Conservation (phyloP, 2,329 filamentous ascomycete genomes). For the Paraconiothyrium sp. region DNA sequence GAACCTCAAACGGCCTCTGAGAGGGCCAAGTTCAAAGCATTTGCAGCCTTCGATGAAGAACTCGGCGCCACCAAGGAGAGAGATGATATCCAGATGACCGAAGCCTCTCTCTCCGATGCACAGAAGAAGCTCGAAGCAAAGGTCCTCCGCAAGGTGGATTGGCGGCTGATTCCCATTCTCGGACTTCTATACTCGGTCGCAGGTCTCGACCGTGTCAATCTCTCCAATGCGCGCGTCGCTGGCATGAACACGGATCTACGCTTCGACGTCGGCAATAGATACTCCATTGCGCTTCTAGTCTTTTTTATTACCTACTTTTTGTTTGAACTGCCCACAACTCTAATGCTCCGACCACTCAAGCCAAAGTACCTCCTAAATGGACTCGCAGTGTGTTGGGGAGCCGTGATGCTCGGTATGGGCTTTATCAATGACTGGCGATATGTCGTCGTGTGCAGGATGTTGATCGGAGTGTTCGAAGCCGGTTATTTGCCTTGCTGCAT, state of each 20-base stretch:
- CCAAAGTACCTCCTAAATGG: slow-evolving; percentile 27
- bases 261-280: slow-evolving; percentile 55
- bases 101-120: slow-evolving; percentile 18
- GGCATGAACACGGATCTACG: slow-evolving; percentile 58
- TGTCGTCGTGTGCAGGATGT: slow-evolving; percentile 43
- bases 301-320: slow-evolving; percentile 64
- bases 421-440: slow-evolving; percentile 43
- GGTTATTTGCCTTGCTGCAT: slow-evolving; percentile 47
- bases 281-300: slow-evolving; percentile 59
- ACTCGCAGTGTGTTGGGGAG: slow-evolving; percentile 32
- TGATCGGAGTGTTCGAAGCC: slow-evolving; percentile 39
- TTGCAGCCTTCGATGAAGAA: slow-evolving; percentile 21
- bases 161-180: slow-evolving; percentile 52
- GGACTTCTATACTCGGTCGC: slow-evolving; percentile 52
- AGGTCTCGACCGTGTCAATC: slow-evolving; percentile 52
- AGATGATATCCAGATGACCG: not conserved
- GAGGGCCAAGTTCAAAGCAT: slow-evolving; percentile 7
- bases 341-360: slow-evolving; percentile 53
- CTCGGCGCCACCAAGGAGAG: slow-evolving; percentile 4
- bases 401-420: slow-evolving; percentile 38
- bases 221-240: slow-evolving; percentile 53
- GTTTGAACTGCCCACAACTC: slow-evolving; percentile 62
- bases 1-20: not conserved
- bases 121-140: slow-evolving; percentile 22
- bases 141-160: slow-evolving; percentile 41